These are phyloP conservation scores for Tolypocladium endophyticum DNA, from an alignment of 2,329 filamentous ascomycete species.

Conservation along the genomic window DNA sequence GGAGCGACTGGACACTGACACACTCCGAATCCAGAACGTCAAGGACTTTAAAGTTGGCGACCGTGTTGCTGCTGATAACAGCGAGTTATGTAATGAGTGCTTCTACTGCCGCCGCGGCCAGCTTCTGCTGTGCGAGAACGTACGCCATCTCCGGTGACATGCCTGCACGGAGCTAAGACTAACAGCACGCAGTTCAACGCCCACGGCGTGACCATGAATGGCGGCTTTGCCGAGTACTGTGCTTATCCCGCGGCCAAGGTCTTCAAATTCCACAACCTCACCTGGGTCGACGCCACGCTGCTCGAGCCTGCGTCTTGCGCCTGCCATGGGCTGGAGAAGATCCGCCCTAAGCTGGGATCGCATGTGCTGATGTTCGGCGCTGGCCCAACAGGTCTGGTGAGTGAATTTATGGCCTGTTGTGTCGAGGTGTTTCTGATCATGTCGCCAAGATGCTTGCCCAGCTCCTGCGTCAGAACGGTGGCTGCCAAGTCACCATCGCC, in stretches of 20 bases:
- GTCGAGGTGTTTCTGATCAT: neutral
- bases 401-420: slow-evolving; percentile 7
- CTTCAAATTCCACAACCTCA: slow-evolving; percentile 56
- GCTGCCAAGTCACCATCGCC: slow-evolving; percentile 59
- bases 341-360: slow-evolving; percentile 53
- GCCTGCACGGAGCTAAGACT: neutral
- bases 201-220: slow-evolving; percentile 57
- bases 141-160: slow-evolving; percentile 6
- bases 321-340: slow-evolving; percentile 60
- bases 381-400: slow-evolving; percentile 53
- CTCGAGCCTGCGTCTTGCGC: slow-evolving; percentile 62
- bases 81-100: slow-evolving; percentile 59
- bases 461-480: slow-evolving; percentile 53
- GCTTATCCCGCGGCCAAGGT: slow-evolving; percentile 43
- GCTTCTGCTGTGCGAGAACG: slow-evolving; percentile 55
- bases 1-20: neutral
- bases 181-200: slow-evolving; percentile 39
- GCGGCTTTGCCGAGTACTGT: slow-evolving; percentile 63
- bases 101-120: slow-evolving; percentile 64
- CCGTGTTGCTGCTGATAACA: slow-evolving; percentile 53
- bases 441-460: slow-evolving; percentile 42
- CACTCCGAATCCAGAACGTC: slow-evolving; percentile 30
- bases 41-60: slow-evolving; percentile 51
- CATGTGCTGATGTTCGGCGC: slow-evolving; percentile 56
- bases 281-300: slow-evolving; percentile 57